phyloP scores from a whole-genome alignment of 106 monocot species.

The Dendrobium nobile region DNA sequence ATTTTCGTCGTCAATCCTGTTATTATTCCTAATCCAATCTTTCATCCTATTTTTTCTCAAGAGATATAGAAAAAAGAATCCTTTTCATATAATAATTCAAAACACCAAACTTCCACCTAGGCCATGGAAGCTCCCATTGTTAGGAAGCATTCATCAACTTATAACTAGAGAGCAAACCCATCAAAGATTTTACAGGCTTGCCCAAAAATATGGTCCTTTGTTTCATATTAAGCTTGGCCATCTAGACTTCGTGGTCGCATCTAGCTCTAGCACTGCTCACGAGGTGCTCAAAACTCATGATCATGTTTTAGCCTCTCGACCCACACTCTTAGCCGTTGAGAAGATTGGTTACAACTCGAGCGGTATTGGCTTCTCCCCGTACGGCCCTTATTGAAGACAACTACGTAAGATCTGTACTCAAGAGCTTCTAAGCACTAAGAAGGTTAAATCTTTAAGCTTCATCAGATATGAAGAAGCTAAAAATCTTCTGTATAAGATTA shows the following conservation, averaged over 20 bases:
- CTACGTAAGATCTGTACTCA: neutral
- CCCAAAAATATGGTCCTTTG: slow-evolving; percentile 7
- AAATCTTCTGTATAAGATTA: neutral
- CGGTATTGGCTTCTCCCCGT: neutral
- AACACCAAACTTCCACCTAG: slow-evolving; percentile 4
- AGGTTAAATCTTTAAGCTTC: neutral
- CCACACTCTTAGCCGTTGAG: neutral
- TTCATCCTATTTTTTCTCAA: no score
- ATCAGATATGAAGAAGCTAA: neutral
- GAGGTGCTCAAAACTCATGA: slow-evolving; percentile 18
- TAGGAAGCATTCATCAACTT: slow-evolving; percentile 22
- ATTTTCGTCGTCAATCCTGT: no score
- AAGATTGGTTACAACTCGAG: neutral
- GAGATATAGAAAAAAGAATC: no score
- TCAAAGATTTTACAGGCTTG: neutral
- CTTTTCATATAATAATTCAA: no score
- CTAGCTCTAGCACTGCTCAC: neutral
- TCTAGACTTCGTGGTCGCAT: slow-evolving; percentile 2
- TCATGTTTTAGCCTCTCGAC: neutral
- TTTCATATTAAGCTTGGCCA: slow-evolving; percentile 17
- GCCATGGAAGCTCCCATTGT: slow-evolving; percentile 14
- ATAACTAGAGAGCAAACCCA: neutral
- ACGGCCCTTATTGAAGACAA: slow-evolving; percentile 1
- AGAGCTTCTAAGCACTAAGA: slow-evolving; percentile 1
- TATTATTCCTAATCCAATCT: no score